Percentiles rank a stretch among this genome's conserved stretches.
Conservation (phyloP, 169 alveolate genomes). For the Plasmodium relictum region DNA sequence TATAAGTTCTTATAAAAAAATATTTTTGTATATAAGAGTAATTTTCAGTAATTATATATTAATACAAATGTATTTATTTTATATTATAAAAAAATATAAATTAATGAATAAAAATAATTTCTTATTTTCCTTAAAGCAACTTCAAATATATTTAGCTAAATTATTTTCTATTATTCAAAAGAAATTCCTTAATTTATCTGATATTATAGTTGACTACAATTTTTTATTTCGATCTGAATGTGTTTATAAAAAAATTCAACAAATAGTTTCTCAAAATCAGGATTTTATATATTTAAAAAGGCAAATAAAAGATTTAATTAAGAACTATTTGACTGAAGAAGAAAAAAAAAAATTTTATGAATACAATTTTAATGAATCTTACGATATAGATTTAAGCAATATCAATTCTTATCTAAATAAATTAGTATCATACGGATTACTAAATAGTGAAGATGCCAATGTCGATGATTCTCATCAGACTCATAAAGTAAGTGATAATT, state of each 20-base stretch:
- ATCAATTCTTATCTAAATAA: constrained; percentile 20
- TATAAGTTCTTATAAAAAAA: constrained; percentile 13
- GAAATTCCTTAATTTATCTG: constrained; percentile 41
- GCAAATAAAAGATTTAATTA: constrained; percentile 28
- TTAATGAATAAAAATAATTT: constrained; percentile 22
- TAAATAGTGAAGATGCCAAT: not conserved
- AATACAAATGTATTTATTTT: constrained; percentile 72
- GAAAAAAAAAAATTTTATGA: constrained; percentile 21
- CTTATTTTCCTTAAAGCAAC: not conserved
- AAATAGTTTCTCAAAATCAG: constrained; percentile 44
- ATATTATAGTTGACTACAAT: constrained; percentile 38
- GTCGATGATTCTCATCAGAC: not conserved
- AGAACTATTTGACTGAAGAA: constrained; percentile 27
- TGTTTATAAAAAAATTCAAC: constrained; percentile 28
- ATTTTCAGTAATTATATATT: constrained; percentile 60
- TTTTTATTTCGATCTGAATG: constrained; percentile 51
- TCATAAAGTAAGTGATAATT: not conserved
- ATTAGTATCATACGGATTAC: constrained; percentile 19
- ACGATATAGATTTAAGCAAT: constrained; percentile 52
- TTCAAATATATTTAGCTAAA: constrained; percentile 53
- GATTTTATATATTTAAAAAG: constrained; percentile 24
- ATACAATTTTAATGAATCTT: constrained; percentile 40
- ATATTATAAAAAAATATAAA: constrained; percentile 25
- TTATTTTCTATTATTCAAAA: constrained; percentile 30
- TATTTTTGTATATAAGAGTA: constrained; percentile 31